Conservation (phyloP, 1,284 basidiomycete genomes). For the Leccinum subspadiceum region DNA sequence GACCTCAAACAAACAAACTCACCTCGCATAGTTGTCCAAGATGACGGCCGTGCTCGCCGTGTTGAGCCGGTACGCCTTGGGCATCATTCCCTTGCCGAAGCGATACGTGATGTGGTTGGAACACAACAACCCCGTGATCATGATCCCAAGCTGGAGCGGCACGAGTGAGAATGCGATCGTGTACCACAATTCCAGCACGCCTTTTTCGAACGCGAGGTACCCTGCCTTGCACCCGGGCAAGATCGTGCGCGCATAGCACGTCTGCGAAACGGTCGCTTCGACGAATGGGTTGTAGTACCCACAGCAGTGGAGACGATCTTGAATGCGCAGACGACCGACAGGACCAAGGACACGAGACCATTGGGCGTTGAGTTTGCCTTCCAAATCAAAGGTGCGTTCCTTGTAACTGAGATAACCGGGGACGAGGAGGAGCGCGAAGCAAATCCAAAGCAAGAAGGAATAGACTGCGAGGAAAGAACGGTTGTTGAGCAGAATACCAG, state of each 20-base stretch:
- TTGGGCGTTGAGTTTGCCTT: slow-evolving; percentile 50
- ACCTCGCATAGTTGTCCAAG: slow-evolving; percentile 50
- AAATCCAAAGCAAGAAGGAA: slow-evolving; percentile 46
- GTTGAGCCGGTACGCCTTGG: slow-evolving; percentile 45
- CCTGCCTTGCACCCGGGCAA: slow-evolving; percentile 48
- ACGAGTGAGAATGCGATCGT: background rate
- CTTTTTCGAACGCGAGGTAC: slow-evolving; percentile 32
- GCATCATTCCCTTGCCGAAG: slow-evolving; percentile 53
- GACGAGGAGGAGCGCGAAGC: slow-evolving; percentile 44
- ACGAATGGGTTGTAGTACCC: slow-evolving; percentile 50
- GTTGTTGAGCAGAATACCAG: slow-evolving; percentile 51
- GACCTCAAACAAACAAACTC: slow-evolving; percentile 6
- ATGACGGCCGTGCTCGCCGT: slow-evolving; percentile 46
- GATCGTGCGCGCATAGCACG: slow-evolving; percentile 48
- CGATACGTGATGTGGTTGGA: slow-evolving; percentile 54
- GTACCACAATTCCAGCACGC: background rate
- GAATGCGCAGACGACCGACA: slow-evolving; percentile 43
- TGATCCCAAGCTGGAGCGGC: background rate
- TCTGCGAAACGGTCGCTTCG: slow-evolving; percentile 45
- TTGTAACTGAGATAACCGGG: slow-evolving; percentile 54
- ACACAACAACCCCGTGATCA: slow-evolving; percentile 44
- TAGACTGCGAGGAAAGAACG: slow-evolving; percentile 51
- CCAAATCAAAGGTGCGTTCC: slow-evolving; percentile 47
- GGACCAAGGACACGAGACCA: slow-evolving; percentile 35
- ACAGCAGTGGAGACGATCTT: slow-evolving; percentile 48